These are phyloP conservation scores for Aspergillus tanneri DNA, from an alignment of 2,329 filamentous ascomycete genomes.

Conservation along the genomic window DNA sequence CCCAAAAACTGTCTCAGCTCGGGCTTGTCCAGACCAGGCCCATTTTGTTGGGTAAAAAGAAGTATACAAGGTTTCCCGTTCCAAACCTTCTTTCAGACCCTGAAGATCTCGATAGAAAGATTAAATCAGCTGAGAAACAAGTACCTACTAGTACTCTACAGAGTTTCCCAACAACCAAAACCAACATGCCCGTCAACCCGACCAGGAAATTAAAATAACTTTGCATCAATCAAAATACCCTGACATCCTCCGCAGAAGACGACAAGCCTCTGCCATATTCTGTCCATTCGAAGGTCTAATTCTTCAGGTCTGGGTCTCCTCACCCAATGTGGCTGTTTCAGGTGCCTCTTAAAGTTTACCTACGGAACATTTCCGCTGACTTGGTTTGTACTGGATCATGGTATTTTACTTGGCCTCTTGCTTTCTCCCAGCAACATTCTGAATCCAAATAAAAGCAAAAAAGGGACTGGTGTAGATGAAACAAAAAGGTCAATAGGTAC, in stretches of 20 bases:
- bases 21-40: too few species aligned
- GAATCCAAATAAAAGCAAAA: too few species aligned
- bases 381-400: neutral
- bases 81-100: slow-evolving; percentile 12
- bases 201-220: neutral
- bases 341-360: neutral
- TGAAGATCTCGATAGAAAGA: slow-evolving; percentile 9
- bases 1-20: too few species aligned
- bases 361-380: neutral
- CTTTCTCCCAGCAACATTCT: too few species aligned
- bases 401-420: too few species aligned
- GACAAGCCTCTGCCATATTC: too few species aligned
- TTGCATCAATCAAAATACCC: neutral
- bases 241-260: neutral
- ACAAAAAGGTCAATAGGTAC: too few species aligned
- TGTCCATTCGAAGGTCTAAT: too few species aligned
- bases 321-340: neutral
- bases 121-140: neutral
- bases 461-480: too few species aligned
- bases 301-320: neutral
- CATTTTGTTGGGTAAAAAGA: too few species aligned
- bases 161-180: too few species aligned
- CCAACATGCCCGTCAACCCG: neutral
- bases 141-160: too few species aligned
- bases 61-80: neutral